Evolutionary conservation across 192 early-diverging fungal species (phyloP).

Genomic region (Allomyces arbusculus): DNA sequence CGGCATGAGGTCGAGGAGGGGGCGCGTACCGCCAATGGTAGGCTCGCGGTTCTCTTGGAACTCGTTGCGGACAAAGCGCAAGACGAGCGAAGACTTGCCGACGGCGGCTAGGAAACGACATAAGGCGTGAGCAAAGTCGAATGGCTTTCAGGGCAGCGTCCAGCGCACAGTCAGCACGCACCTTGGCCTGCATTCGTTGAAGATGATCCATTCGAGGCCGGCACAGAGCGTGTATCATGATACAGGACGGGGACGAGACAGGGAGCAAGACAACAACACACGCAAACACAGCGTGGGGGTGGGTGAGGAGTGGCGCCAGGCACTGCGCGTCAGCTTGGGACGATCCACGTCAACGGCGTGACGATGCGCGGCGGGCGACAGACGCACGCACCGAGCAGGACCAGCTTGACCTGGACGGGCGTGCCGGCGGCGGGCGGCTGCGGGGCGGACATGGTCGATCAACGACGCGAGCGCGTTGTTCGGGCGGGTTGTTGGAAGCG

Average conservation of each 20-base stretch:
- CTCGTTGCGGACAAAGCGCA: conserved; percentile 85
- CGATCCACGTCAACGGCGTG: neutral
- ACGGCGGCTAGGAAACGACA: conserved; percentile 53
- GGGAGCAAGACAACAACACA: neutral
- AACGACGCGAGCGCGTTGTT: too few relatives aligned
- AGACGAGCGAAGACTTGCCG: conserved; percentile 88
- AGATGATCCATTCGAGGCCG: neutral
- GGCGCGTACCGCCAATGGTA: conserved; percentile 63
- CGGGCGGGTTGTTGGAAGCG: too few relatives aligned
- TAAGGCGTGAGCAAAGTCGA: neutral
- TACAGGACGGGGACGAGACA: neutral
- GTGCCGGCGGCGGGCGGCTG: conserved; percentile 22
- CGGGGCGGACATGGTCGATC: too few relatives aligned
- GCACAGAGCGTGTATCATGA: neutral
- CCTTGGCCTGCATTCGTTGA: neutral
- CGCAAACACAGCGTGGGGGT: neutral
- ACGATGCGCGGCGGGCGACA: neutral
- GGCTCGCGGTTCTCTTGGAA: conserved; percentile 94
- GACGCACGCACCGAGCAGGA: conserved; percentile 48
- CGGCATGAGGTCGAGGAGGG: too few relatives aligned
- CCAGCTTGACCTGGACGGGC: conserved; percentile 91
- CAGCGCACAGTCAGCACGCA: neutral
- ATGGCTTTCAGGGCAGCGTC: neutral
- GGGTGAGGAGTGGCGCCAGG: neutral
- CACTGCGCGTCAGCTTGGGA: neutral